Percentiles rank a stretch among this genome's conserved stretches.
These are phyloP conservation scores for Karstenula rhodostoma DNA, from an alignment of 2,329 filamentous ascomycete genomes.

Conservation along the genomic window DNA sequence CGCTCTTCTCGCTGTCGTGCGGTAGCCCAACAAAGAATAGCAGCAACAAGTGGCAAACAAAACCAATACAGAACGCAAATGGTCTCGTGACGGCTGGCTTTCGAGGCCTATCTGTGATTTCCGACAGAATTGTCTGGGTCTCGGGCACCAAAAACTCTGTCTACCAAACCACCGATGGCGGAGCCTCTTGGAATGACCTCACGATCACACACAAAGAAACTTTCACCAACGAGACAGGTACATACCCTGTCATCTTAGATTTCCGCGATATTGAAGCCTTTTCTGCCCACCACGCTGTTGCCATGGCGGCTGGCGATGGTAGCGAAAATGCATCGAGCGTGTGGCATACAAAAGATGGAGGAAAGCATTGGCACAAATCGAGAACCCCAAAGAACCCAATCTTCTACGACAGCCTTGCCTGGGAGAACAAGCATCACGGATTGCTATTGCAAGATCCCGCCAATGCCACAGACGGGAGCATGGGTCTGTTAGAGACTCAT, in stretches of 20 bases:
- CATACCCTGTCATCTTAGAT: conserved; percentile 3
- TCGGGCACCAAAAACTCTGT: conserved; percentile 10
- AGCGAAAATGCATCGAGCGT: conserved; percentile 2
- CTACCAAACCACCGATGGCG: conserved; percentile 6
- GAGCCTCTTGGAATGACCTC: neutral
- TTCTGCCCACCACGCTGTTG: conserved; percentile 2
- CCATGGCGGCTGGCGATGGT: conserved; percentile 8
- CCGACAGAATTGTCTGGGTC: conserved; percentile 4
- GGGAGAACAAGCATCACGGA: conserved; percentile 5
- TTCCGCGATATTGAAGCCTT: conserved; percentile 10
- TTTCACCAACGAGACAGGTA: conserved; percentile 8
- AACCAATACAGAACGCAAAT: neutral
- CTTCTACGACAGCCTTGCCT: conserved; percentile 9
- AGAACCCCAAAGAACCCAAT: conserved; percentile 3
- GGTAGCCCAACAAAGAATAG: neutral
- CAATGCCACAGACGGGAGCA: neutral
- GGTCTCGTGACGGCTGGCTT: conserved; percentile 1
- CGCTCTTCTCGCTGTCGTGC: neutral
- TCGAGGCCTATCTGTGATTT: conserved; percentile 1
- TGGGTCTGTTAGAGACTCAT: conserved; percentile 3
- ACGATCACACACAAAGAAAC: conserved; percentile 1
- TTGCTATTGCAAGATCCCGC: conserved; percentile 4
- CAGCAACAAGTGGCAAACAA: conserved; percentile 7
- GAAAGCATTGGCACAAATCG: conserved; percentile 8
- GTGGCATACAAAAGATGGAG: conserved; percentile 6